Base-by-base conservation (phyloP, 768 basidiomycete species). In the Suillus plorans region DNA sequence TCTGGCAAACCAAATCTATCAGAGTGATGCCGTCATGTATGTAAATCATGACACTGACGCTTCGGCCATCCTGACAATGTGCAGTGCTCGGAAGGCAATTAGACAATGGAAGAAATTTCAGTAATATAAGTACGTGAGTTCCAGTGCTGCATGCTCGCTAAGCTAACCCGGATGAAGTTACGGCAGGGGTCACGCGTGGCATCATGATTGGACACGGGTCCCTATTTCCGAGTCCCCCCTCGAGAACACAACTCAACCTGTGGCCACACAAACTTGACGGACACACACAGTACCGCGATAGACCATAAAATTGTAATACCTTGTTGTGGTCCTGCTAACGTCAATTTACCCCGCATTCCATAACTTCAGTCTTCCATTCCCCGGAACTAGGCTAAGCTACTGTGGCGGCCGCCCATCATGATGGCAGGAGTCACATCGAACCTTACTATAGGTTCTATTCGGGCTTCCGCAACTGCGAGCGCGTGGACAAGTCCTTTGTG, bases 51-150 rank as follows among this genome's bases (percentile, higher is more conserved):
- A 58, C 25, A 70, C 75, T 72, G 66, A 76, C 76, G 72, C 70
- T 66, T 77, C 76, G 50, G 45, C 63, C 76, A 77, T 77, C 52
- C 65, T 66, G 67, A 69, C 65, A 16, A 1, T 66, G 58, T 56
- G 66, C 18, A 42, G 18, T 22, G 60, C 55, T 49, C 50, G 59
- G 61, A 49, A 52, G 9, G 28, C 25, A 41, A 58, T 45, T 25
- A 25, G 0, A 31, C 31, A 6, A 60, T 37, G 16, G 16, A 42
- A 18, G 41, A 18, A 16, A 18, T 31, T 31, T 31, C 31, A 6
- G 31, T 31, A 31, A 31, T 42, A 42, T 16, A 16, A 14, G 25
- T 25, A 28, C 7, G 14, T 25, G 49, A 28, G 49, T 16, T 50
- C 3, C 6, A 31, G 31, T 28, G 49, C 49, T 10, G 1, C 36